Percentiles rank a stretch among this genome's conserved stretches.
These are phyloP conservation scores for Cucumis cinereus DNA, from an alignment of 306 rosid genomes.

Conservation along the genomic window DNA sequence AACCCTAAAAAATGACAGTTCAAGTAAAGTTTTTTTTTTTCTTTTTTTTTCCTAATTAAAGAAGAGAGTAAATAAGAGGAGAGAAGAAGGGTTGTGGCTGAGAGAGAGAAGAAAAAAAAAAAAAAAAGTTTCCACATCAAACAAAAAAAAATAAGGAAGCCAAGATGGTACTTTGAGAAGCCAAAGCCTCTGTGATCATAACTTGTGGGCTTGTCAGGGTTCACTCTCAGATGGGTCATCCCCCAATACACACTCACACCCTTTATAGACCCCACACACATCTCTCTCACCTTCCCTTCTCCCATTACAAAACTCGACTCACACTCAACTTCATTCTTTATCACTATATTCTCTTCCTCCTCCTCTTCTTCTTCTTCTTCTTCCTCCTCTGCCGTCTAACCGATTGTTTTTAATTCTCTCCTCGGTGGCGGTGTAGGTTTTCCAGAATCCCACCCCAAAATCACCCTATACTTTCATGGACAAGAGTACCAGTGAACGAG, in stretches of 20 bases:
- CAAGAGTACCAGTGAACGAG: conserved; percentile 37
- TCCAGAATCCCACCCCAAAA: not conserved
- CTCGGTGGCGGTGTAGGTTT: too few species aligned
- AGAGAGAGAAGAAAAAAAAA: not conserved
- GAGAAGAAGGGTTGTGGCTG: not conserved
- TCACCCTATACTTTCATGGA: conserved; percentile 33
- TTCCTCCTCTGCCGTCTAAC: not conserved
- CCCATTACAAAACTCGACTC: conserved; percentile 3
- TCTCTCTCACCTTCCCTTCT: not conserved
- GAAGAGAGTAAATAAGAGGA: not conserved
- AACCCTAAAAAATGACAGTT: conserved; percentile 7
- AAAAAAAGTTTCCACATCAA: not conserved
- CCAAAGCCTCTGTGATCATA: conserved; percentile 29
- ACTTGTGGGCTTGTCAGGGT: conserved; percentile 70
- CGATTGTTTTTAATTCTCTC: not conserved
- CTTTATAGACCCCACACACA: conserved; percentile 52
- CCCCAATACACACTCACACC: conserved; percentile 35
- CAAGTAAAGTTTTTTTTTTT: conserved; percentile 3
- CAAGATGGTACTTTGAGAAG: conserved; percentile 57
- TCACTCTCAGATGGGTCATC: conserved; percentile 72
- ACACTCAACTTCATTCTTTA: not conserved
- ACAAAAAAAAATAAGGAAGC: conserved; percentile 16
- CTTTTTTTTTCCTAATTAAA: not conserved
- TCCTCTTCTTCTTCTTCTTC: not conserved
- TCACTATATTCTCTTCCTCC: not conserved